Percentiles rank a stretch among this genome's conserved stretches.
phyloP scores from a whole-genome alignment of 345 rosid genomes.

The Leavenworthia alabamica region DNA sequence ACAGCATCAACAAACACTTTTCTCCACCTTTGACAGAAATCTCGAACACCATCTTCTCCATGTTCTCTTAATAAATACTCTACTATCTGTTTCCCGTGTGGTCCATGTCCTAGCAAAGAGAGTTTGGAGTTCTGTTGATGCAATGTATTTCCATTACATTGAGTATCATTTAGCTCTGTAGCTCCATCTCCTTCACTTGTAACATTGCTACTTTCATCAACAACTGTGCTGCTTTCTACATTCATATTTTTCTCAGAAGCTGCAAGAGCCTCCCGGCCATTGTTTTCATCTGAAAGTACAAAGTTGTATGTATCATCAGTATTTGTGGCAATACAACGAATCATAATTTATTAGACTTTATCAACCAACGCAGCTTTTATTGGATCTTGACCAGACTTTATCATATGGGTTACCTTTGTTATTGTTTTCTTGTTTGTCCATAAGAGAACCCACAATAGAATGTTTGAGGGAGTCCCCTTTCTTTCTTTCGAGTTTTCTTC shows the following conservation, averaged over 20 bases:
- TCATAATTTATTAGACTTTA: constrained; percentile 16
- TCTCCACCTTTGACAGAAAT: constrained; percentile 94
- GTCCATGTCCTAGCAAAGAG: constrained; percentile 93
- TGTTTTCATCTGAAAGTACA: constrained; percentile 8
- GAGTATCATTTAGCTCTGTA: constrained; percentile 25
- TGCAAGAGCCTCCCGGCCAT: constrained; percentile 12
- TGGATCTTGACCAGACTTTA: not conserved
- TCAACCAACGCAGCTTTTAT: constrained; percentile 1
- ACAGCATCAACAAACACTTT: constrained; percentile 76
- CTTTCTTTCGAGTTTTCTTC: constrained; percentile 62
- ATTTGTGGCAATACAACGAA: constrained; percentile 4
- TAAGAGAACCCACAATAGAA: constrained; percentile 12
- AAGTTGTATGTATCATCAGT: constrained; percentile 14
- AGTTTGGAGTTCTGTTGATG: constrained; percentile 51
- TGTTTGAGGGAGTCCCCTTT: constrained; percentile 43
- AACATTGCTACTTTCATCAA: constrained; percentile 21
- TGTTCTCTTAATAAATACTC: constrained; percentile 49
- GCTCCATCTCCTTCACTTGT: constrained; percentile 29
- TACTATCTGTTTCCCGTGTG: constrained; percentile 86
- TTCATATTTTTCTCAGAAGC: constrained; percentile 15
- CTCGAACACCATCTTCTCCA: constrained; percentile 67
- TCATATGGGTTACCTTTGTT: constrained; percentile 12
- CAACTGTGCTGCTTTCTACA: constrained; percentile 22
- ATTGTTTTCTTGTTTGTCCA: constrained; percentile 30
- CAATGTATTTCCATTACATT: constrained; percentile 24